These are phyloP conservation scores for Sugiyamaella neomexicana DNA, from an alignment of 1,139 yeast species.

Conservation along the genomic window DNA sequence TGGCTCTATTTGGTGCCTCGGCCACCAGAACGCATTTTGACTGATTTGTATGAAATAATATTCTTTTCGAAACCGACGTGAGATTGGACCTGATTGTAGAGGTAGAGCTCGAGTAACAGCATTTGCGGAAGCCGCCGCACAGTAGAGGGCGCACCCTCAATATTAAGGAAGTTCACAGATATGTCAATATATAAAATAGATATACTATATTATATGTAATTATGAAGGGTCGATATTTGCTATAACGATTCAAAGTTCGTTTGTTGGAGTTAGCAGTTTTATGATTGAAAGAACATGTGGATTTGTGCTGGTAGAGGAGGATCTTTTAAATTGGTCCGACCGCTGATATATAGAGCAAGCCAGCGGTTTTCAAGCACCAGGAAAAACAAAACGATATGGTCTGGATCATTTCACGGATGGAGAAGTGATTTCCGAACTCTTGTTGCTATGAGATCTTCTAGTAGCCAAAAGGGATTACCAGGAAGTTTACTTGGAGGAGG, in stretches of 20 bases:
- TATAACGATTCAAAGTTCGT: not conserved
- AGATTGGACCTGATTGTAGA: too few relatives aligned
- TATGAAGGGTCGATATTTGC: not conserved
- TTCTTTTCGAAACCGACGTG: not conserved
- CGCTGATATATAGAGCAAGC: not conserved
- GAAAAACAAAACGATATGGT: too few relatives aligned
- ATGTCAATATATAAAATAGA: too few relatives aligned
- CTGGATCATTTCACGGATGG: too few relatives aligned
- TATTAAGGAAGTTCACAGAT: too few relatives aligned
- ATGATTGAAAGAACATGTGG: constrained; percentile 1
- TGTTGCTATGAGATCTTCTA: not conserved
- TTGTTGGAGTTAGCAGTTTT: not conserved
- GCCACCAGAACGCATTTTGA: constrained; percentile 87
- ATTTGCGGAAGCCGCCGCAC: too few relatives aligned
- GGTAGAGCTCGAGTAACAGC: too few relatives aligned
- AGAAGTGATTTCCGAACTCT: not conserved
- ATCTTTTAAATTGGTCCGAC: not conserved
- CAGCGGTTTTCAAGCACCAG: not conserved
- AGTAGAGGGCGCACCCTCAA: too few relatives aligned
- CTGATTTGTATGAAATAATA: constrained; percentile 39
- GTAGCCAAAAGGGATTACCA: constrained; percentile 1
- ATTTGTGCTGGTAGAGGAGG: not conserved
- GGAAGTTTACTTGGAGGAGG: not conserved
- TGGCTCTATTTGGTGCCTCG: constrained; percentile 88
- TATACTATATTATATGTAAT: too few relatives aligned